phyloP scores from a whole-genome alignment of 331 rosid species.

The Saraca asoca region DNA sequence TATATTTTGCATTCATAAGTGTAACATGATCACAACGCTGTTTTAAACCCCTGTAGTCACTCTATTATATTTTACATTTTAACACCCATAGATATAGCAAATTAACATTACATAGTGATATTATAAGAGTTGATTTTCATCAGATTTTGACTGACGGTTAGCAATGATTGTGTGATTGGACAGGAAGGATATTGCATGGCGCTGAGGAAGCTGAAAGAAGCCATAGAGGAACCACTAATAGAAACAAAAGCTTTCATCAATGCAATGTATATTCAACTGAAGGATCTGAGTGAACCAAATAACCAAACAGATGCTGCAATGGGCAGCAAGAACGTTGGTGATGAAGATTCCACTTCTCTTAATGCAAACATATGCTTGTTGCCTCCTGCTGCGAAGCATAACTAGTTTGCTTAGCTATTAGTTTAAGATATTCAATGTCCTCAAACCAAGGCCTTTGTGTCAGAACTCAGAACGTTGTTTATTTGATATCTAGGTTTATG shows the following conservation, averaged over 20 bases:
- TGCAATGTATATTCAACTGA: conserved; percentile 40
- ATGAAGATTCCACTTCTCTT: neutral
- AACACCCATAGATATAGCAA: no score
- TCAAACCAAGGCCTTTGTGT: neutral
- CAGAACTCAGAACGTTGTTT: neutral
- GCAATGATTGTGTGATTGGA: conserved; percentile 2
- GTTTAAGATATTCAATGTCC: neutral
- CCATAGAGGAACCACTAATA: conserved; percentile 48
- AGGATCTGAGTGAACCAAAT: conserved; percentile 35
- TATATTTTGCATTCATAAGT: no score
- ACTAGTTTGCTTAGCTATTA: neutral
- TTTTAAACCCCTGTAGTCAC: no score
- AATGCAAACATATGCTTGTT: neutral
- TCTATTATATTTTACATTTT: no score
- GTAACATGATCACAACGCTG: no score
- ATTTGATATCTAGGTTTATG: conserved; percentile 4
- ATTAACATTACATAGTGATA: no score
- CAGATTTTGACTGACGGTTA: neutral
- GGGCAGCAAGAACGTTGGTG: conserved; percentile 6
- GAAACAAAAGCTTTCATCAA: conserved; percentile 50
- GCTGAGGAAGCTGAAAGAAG: conserved; percentile 46
- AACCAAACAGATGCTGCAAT: neutral
- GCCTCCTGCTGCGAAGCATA: neutral
- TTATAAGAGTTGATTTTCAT: no score
- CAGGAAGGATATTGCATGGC: conserved; percentile 57